A percentile compares a stretch with the other conserved stretches of the same genome.
These are phyloP conservation scores for Amanita pseudoporphyria DNA, from an alignment of 768 basidiomycete genomes.

Conservation along the genomic window DNA sequence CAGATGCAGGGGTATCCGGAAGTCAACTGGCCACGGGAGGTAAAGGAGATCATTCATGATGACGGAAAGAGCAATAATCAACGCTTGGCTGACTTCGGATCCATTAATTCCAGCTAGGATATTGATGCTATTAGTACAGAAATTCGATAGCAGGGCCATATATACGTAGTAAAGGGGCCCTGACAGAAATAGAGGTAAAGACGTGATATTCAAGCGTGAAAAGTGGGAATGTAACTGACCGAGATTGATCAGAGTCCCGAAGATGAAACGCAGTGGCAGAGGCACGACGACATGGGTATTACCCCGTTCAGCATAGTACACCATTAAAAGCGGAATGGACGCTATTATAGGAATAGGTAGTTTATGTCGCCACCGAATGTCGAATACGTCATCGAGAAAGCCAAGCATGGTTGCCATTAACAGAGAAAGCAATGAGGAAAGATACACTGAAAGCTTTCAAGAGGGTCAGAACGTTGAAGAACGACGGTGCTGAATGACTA, in stretches of 20 bases:
- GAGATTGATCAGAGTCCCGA: conserved; percentile 78
- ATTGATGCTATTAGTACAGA: conserved; percentile 97
- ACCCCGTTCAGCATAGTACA: conserved; percentile 92
- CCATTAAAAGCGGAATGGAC: conserved; percentile 88
- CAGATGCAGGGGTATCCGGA: conserved; percentile 62
- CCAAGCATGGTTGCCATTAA: conserved; percentile 91
- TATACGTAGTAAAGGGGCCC: conserved; percentile 95
- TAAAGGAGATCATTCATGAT: conserved; percentile 89
- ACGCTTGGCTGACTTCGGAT: conserved; percentile 87
- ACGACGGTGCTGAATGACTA: background rate
- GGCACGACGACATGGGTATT: conserved; percentile 93
- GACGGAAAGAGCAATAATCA: conserved; percentile 87
- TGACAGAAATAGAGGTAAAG: conserved; percentile 20
- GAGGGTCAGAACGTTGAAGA: background rate
- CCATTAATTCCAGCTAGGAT: conserved; percentile 98
- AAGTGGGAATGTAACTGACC: conserved; percentile 38
- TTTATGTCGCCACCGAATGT: conserved; percentile 98
- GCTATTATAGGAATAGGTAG: conserved; percentile 95
- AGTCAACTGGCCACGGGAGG: conserved; percentile 79
- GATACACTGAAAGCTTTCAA: conserved; percentile 75
- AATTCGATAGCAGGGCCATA: conserved; percentile 93
- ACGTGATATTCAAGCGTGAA: background rate
- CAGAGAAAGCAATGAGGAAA: conserved; percentile 87
- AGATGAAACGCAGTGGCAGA: conserved; percentile 59
- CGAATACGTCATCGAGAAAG: conserved; percentile 95